phyloP scores from a whole-genome alignment of 2,329 filamentous ascomycete species.

The Pyrenophora teres region DNA sequence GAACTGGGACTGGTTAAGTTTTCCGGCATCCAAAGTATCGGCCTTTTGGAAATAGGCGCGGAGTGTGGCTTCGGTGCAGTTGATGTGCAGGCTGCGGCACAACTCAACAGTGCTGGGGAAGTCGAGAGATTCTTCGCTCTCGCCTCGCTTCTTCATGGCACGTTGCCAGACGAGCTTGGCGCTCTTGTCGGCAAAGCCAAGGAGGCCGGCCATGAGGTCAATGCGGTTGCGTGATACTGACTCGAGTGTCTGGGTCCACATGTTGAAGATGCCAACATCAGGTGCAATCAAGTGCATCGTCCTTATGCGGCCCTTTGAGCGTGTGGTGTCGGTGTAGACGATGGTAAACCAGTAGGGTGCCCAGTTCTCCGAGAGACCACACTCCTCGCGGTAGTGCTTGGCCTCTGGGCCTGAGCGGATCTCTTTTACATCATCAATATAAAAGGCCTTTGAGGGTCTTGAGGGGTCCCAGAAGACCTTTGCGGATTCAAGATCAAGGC shows the following conservation, averaged over 20 bases:
- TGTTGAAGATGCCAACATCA: slow-evolving; percentile 69
- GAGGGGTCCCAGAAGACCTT: slow-evolving; percentile 87
- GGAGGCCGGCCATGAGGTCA: slow-evolving; percentile 86
- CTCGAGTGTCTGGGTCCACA: slow-evolving; percentile 85
- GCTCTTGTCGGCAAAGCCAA: slow-evolving; percentile 74
- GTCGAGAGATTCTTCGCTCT: slow-evolving; percentile 73
- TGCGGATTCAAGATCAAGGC: slow-evolving; percentile 79
- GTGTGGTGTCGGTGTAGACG: slow-evolving; percentile 78
- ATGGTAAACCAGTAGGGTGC: slow-evolving; percentile 86
- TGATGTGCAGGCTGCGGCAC: slow-evolving; percentile 89
- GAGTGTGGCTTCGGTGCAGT: slow-evolving; percentile 77
- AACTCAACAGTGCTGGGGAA: slow-evolving; percentile 79
- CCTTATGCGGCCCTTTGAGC: slow-evolving; percentile 75
- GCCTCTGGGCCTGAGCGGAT: slow-evolving; percentile 84
- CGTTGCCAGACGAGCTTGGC: slow-evolving; percentile 83
- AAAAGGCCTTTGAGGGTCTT: slow-evolving; percentile 80
- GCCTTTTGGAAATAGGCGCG: slow-evolving; percentile 74
- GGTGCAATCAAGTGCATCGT: slow-evolving; percentile 86
- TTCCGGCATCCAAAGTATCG: slow-evolving; percentile 66
- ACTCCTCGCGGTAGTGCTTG: slow-evolving; percentile 86
- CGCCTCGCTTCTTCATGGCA: slow-evolving; percentile 72
- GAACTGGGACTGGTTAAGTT: slow-evolving; percentile 80
- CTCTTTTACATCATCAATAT: slow-evolving; percentile 93
- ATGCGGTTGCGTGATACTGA: slow-evolving; percentile 84
- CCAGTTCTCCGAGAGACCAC: slow-evolving; percentile 68